Evolutionary conservation across 2,329 filamentous ascomycete species (phyloP), one percentile per base, ranked within the genome.

Genomic region (Exophiala mesophila): DNA sequence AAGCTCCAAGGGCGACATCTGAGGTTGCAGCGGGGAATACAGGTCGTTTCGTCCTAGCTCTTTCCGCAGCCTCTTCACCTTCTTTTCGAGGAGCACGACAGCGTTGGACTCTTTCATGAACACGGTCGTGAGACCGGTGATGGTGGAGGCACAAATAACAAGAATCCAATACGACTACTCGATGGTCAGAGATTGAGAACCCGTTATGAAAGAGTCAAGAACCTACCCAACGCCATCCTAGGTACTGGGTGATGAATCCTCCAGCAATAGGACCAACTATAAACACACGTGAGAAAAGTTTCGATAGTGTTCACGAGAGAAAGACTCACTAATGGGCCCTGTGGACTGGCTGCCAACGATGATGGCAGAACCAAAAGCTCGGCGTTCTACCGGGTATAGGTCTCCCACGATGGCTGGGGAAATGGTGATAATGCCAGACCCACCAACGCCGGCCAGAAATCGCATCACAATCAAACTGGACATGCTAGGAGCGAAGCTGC

Each of bases 401-500:
- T 39, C 36, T 8, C 13, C 58, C 51, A 36, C 55, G 4, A 71
- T 68, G 1, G 68, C 69, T 2, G 64, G 66, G 1, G 66, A 67
- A 12, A 75, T 59, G 0, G 72, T 71, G 20, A 77, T 62, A 4
- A 75, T 69, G 1, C 74, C 76, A 46, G 74, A 77, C 0, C 76
- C 45, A 17, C 77, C 76, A 5, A 81, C 60, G 1, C 77, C 78
- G 6, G 74, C 63, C 7, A 81, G 59, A 47, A 81, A 77, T 1
- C 78, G 69, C 55, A 76, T 77, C 1, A 68, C 67, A 39, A 80
- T 73, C 53, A 82, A 70, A 48, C 78, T 68, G 1, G 56, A 60
- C 50, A 71, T 73, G 7, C 64, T 75, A 41, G 67, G 61, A 3
- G 75, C 70, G 5, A 77, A 68, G 1, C 74, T 79, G 50, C 78